A percentile compares a stretch with the other conserved stretches of the same genome.
phyloP scores from a whole-genome alignment of 2,329 filamentous ascomycete genomes.

The Talaromyces sp. region DNA sequence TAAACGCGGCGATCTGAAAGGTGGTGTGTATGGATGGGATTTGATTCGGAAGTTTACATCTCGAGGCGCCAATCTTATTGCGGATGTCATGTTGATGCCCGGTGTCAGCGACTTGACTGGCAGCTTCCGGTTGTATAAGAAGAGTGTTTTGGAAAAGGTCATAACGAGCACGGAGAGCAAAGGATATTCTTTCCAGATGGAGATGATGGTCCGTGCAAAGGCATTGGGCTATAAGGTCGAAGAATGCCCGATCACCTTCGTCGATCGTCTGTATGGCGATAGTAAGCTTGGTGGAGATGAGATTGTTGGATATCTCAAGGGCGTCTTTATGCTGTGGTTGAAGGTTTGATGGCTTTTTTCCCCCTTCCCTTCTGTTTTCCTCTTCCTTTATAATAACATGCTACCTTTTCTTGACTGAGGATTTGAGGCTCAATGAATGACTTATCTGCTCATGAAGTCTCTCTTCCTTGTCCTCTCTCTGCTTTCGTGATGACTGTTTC shows the following conservation, averaged over 20 bases:
- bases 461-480: neutral
- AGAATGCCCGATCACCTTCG: conserved; percentile 94
- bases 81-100: conserved; percentile 87
- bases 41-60: conserved; percentile 73
- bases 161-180: conserved; percentile 90
- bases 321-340: conserved; percentile 72
- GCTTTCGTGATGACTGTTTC: neutral
- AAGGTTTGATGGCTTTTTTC: conserved; percentile 56
- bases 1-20: conserved; percentile 58
- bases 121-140: conserved; percentile 93
- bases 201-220: conserved; percentile 97
- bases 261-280: conserved; percentile 92
- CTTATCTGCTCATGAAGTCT: neutral
- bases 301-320: conserved; percentile 95
- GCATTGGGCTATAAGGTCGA: conserved; percentile 90
- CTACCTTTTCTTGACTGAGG: neutral
- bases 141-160: conserved; percentile 79
- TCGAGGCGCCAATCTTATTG: conserved; percentile 85
- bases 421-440: neutral
- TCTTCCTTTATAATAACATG: neutral
- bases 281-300: conserved; percentile 92
- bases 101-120: conserved; percentile 95
- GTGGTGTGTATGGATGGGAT: conserved; percentile 95
- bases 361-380: neutral
- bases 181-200: conserved; percentile 99